phyloP scores from a whole-genome alignment of 345 rosid species.

The Anacardium occidentale region DNA sequence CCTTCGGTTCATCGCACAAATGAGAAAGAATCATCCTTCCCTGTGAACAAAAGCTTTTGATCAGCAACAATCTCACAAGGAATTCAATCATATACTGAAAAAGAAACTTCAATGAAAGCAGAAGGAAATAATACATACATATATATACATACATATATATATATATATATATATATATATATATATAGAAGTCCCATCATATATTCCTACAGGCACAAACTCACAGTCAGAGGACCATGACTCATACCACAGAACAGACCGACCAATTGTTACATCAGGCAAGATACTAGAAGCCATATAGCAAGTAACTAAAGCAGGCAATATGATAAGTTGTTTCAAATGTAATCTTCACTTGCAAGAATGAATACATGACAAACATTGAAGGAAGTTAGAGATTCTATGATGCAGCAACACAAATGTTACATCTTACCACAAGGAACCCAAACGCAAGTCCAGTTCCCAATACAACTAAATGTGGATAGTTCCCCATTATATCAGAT shows the following conservation, averaged over 20 bases:
- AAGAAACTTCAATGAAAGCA: neutral
- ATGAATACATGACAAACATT: neutral
- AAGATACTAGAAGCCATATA: neutral
- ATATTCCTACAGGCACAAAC: neutral
- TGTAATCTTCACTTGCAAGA: neutral
- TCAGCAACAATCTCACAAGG: conserved; percentile 16
- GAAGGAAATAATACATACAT: neutral
- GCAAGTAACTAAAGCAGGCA: neutral
- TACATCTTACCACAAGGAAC: conserved; percentile 78
- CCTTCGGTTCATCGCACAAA: conserved; percentile 97
- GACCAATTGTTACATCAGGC: neutral
- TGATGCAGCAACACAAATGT: conserved; percentile 4
- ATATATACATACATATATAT: too few relatives aligned
- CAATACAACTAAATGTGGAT: conserved; percentile 80
- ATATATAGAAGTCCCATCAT: neutral
- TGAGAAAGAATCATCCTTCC: conserved; percentile 99
- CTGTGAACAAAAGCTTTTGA: conserved; percentile 43
- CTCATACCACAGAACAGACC: neutral
- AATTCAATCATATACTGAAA: neutral
- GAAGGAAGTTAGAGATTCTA: neutral
- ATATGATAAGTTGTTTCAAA: neutral
- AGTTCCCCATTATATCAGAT: conserved; percentile 66
- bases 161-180: too few relatives aligned
- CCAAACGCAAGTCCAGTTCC: conserved; percentile 99
- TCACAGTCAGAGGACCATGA: neutral